Evolutionary conservation across 352 stramenopile species (phyloP).

Genomic region (Discostella stelligera): DNA sequence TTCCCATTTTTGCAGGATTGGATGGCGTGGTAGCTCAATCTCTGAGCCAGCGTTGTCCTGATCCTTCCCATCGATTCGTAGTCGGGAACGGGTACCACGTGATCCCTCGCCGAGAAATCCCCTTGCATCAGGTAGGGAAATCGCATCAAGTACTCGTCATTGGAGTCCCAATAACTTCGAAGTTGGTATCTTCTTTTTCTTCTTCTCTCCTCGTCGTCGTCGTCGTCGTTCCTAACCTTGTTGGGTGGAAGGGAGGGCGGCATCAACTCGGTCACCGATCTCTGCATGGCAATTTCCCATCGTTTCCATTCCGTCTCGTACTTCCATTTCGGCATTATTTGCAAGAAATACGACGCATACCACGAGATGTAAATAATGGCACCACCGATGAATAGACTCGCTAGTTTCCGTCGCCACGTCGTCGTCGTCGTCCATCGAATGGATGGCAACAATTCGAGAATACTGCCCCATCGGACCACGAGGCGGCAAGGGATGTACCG

Average conservation of each 20-base stretch:
- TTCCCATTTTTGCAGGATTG: constrained; percentile 19
- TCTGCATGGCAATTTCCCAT: constrained; percentile 31
- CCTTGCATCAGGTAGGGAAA: constrained; percentile 18
- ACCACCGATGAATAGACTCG: neutral
- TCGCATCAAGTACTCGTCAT: constrained; percentile 16
- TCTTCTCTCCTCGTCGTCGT: neutral
- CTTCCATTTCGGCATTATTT: constrained; percentile 15
- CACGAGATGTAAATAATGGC: neutral
- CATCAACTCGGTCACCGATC: constrained; percentile 18
- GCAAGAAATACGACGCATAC: constrained; percentile 9
- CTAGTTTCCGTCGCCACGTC: too few relatives aligned
- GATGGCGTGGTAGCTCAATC: constrained; percentile 14
- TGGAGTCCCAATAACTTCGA: constrained; percentile 7
- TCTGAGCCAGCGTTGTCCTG: constrained; percentile 15
- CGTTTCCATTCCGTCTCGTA: constrained; percentile 24
- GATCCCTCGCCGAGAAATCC: constrained; percentile 2
- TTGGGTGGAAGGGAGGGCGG: constrained; percentile 8
- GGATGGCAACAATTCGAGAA: neutral
- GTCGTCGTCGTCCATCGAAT: neutral
- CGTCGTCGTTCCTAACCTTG: neutral
- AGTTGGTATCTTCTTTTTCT: too few relatives aligned
- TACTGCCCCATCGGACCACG: neutral
- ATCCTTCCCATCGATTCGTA: constrained; percentile 30
- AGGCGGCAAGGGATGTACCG: too few relatives aligned
- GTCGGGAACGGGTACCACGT: constrained; percentile 35